A percentile compares a stretch with the other conserved stretches of the same genome.
Conservation (phyloP, 495 filamentous ascomycete genomes). For the Neurospora sp. region DNA sequence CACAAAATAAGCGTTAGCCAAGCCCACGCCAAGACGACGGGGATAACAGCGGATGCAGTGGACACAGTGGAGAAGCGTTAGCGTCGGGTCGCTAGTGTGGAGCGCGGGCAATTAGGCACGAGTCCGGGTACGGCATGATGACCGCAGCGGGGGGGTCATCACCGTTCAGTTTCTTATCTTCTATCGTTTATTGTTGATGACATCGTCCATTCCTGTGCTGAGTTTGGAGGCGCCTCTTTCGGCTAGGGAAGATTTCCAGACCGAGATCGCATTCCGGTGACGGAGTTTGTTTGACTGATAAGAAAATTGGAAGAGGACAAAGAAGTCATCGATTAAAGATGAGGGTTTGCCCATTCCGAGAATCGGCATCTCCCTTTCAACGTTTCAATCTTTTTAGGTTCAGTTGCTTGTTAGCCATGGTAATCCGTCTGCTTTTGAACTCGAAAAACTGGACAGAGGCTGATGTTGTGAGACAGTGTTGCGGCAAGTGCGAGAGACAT, state of each 20-base stretch:
- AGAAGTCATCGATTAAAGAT: background rate
- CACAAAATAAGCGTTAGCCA: background rate
- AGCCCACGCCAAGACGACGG: background rate
- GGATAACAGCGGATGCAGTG: background rate
- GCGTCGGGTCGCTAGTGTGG: background rate
- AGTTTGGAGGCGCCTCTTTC: background rate
- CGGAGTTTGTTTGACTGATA: background rate
- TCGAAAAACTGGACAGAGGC: background rate
- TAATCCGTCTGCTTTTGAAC: background rate
- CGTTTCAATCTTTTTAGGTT: background rate
- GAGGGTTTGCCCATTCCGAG: background rate
- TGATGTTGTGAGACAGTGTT: background rate
- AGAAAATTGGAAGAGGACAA: background rate
- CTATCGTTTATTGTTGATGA: background rate
- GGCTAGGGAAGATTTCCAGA: background rate
- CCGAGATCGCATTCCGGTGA: background rate
- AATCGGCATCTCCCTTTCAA: background rate
- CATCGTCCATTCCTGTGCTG: background rate
- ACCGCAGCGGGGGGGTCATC: background rate
- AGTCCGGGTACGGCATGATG: background rate
- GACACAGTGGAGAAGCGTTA: background rate
- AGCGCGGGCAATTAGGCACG: background rate
- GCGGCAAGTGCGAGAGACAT: background rate
- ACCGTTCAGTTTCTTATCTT: background rate
- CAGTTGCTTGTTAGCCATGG: background rate